These are phyloP conservation scores for Draba incana DNA, from an alignment of 345 rosid genomes.

Conservation along the genomic window DNA sequence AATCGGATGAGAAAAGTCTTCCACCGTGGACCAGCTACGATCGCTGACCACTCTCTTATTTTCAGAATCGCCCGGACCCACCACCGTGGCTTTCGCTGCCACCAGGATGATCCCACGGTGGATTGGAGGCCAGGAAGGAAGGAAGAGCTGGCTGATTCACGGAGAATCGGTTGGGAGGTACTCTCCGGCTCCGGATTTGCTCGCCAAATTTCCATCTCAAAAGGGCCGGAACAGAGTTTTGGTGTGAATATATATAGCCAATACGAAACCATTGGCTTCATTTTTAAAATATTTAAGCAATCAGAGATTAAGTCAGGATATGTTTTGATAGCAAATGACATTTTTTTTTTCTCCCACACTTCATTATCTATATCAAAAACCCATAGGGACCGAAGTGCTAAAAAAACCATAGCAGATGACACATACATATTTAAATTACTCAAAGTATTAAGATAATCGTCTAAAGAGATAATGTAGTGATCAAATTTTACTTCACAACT, in stretches of 20 bases:
- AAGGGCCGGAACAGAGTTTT: slow-evolving; percentile 26
- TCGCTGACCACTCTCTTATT: slow-evolving; percentile 86
- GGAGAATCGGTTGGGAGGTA: slow-evolving; percentile 34
- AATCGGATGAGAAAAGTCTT: slow-evolving; percentile 83
- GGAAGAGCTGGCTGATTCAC: slow-evolving; percentile 47
- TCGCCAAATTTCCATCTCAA: slow-evolving; percentile 23
- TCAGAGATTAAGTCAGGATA: too few species aligned
- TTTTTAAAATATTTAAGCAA: too few species aligned
- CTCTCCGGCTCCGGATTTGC: slow-evolving; percentile 27
- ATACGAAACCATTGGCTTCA: slow-evolving; percentile 17
- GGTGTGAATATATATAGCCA: slow-evolving; percentile 15
- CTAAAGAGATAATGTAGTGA: too few species aligned
- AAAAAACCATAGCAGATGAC: too few species aligned
- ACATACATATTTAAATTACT: too few species aligned
- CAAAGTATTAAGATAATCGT: too few species aligned
- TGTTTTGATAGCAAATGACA: too few species aligned
- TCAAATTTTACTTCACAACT: too few species aligned
- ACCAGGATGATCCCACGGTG: slow-evolving; percentile 47
- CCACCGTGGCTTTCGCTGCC: slow-evolving; percentile 55
- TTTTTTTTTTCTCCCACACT: too few species aligned
- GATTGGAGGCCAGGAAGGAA: slow-evolving; percentile 51
- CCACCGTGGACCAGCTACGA: slow-evolving; percentile 87
- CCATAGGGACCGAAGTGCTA: too few species aligned
- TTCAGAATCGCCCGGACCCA: slow-evolving; percentile 58
- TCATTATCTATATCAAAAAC: too few species aligned